phyloP scores from a whole-genome alignment of 2,329 filamentous ascomycete genomes.

The Daldinia eschscholtzii region DNA sequence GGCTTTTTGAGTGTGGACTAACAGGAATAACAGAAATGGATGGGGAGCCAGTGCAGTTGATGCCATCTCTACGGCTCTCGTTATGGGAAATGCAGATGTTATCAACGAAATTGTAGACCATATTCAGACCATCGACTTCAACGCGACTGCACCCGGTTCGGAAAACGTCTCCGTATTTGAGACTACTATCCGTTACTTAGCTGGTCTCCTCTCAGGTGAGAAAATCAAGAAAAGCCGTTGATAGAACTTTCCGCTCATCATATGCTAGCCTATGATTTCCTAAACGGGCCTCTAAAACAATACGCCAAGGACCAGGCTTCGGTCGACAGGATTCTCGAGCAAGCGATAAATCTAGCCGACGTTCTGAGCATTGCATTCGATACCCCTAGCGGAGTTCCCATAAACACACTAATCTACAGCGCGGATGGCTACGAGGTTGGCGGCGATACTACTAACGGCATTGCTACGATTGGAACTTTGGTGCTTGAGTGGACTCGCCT shows the following conservation, averaged over 20 bases:
- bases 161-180: constrained; percentile 81
- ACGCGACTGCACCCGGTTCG: constrained; percentile 63
- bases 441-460: constrained; percentile 70
- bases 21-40: constrained; percentile 69
- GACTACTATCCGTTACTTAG: constrained; percentile 90
- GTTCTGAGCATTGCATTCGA: constrained; percentile 82
- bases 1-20: constrained; percentile 30
- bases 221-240: constrained; percentile 11
- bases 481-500: constrained; percentile 88
- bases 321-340: constrained; percentile 72
- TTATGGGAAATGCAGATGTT: constrained; percentile 78
- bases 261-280: constrained; percentile 72
- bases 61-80: constrained; percentile 80
- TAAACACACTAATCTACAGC: constrained; percentile 74
- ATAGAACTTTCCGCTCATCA: constrained; percentile 33
- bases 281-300: constrained; percentile 73
- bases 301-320: constrained; percentile 60
- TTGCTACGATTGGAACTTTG: constrained; percentile 82
- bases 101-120: constrained; percentile 78
- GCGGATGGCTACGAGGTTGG: constrained; percentile 61
- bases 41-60: constrained; percentile 90
- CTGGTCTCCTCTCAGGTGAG: constrained; percentile 79
- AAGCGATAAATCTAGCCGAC: constrained; percentile 78
- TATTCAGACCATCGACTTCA: constrained; percentile 79
- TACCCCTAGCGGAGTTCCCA: constrained; percentile 79